These are phyloP conservation scores for Biscogniauxia mediterranea DNA, from an alignment of 2,329 filamentous ascomycete genomes.

Conservation along the genomic window DNA sequence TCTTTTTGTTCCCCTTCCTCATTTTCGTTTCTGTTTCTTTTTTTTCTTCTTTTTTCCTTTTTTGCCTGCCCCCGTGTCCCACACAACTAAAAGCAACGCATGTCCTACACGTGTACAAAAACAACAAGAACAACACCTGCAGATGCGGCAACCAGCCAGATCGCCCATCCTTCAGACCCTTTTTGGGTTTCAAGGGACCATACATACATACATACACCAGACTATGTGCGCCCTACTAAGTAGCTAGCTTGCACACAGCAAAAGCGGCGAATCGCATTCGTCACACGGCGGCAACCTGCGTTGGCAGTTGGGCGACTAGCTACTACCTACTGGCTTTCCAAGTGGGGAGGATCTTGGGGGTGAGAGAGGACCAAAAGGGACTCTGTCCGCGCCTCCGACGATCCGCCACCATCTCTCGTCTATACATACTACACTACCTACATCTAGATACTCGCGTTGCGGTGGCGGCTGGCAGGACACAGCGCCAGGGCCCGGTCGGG, in stretches of 20 bases:
- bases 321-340: slow-evolving; percentile 12
- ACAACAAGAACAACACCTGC: slow-evolving; percentile 1
- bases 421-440: not conserved
- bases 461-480: not conserved
- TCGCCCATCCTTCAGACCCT: slow-evolving; percentile 8
- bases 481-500: not conserved
- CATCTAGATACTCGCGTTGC: not conserved
- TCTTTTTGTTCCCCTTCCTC: not conserved
- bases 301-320: slow-evolving; percentile 9
- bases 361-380: not conserved
- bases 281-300: slow-evolving; percentile 21
- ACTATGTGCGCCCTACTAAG: not conserved
- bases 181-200: slow-evolving; percentile 11
- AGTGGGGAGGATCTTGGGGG: not conserved
- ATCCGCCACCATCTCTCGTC: not conserved
- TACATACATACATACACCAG: too few relatives aligned
- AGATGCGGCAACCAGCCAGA: slow-evolving; percentile 2
- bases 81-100: not conserved
- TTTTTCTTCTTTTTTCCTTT: not conserved
- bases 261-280: slow-evolving; percentile 11
- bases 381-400: not conserved
- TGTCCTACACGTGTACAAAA: not conserved
- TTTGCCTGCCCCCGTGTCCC: not conserved
- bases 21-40: not conserved
- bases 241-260: not conserved